Evolutionary conservation across 2,329 filamentous ascomycete species (phyloP).

Genomic region (Calycina herbarum): DNA sequence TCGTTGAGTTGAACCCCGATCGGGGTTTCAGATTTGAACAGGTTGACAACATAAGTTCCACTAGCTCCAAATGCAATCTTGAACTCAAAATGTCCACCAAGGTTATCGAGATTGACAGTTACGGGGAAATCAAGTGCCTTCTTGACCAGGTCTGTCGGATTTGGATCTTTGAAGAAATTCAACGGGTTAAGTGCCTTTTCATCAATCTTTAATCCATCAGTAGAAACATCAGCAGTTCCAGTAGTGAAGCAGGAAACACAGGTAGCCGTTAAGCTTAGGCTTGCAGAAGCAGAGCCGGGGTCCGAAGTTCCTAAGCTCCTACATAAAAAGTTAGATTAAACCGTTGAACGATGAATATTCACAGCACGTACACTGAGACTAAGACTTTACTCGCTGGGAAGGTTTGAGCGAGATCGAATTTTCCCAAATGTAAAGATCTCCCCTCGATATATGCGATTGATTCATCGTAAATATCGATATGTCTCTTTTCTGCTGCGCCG

Average conservation of each 20-base stretch:
- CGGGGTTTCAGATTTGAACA: constrained; percentile 17
- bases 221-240: constrained; percentile 28
- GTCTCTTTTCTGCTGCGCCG: constrained; percentile 10
- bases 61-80: constrained; percentile 18
- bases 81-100: constrained; percentile 23
- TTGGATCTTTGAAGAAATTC: constrained; percentile 24
- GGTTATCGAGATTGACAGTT: constrained; percentile 13
- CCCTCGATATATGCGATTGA: constrained; percentile 10
- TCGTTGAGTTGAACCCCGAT: constrained; percentile 12
- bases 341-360: neutral
- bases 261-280: constrained; percentile 8
- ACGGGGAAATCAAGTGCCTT: constrained; percentile 18
- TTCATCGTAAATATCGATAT: constrained; percentile 7
- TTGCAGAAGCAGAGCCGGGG: constrained; percentile 2
- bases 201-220: constrained; percentile 24
- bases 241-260: constrained; percentile 31
- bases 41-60: constrained; percentile 15
- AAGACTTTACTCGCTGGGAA: constrained; percentile 21
- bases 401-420: constrained; percentile 8
- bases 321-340: constrained; percentile 7
- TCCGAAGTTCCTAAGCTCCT: constrained; percentile 20
- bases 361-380: constrained; percentile 25
- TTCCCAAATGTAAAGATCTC: constrained; percentile 8
- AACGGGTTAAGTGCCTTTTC: constrained; percentile 20
- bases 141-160: constrained; percentile 11